Percentiles rank a stretch among this genome's conserved stretches.
These are phyloP conservation scores for Zarea fungicola DNA, from an alignment of 2,329 filamentous ascomycete species.

Conservation along the genomic window DNA sequence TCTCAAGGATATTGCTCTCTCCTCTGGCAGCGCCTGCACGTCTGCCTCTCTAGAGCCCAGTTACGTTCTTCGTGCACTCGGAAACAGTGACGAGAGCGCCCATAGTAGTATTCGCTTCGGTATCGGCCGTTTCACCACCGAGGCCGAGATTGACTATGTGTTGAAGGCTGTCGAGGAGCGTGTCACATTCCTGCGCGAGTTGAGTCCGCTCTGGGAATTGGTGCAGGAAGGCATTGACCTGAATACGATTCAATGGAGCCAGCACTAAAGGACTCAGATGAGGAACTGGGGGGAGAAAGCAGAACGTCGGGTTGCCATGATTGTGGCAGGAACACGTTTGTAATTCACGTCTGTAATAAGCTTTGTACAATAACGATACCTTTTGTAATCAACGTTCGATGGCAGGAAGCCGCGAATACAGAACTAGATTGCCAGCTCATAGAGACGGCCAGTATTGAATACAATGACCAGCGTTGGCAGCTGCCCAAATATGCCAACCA, in stretches of 20 bases:
- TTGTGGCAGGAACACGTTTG: slow-evolving; percentile 20
- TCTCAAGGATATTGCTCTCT: slow-evolving; percentile 93
- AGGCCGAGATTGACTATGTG: slow-evolving; percentile 94
- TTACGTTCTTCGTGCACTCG: slow-evolving; percentile 89
- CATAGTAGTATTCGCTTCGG: slow-evolving; percentile 98
- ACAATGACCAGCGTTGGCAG: neutral
- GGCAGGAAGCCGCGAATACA: slow-evolving; percentile 5
- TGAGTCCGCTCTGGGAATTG: slow-evolving; percentile 94
- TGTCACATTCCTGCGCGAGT: slow-evolving; percentile 86
- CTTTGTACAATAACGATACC: slow-evolving; percentile 25
- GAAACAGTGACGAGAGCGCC: slow-evolving; percentile 94
- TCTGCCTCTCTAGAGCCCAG: slow-evolving; percentile 94
- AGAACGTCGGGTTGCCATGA: slow-evolving; percentile 3
- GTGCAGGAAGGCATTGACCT: slow-evolving; percentile 96
- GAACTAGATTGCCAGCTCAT: neutral
- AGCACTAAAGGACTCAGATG: slow-evolving; percentile 58
- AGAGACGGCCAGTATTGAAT: neutral
- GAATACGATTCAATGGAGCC: slow-evolving; percentile 96
- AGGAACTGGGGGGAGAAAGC: slow-evolving; percentile 11
- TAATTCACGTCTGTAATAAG: slow-evolving; percentile 22
- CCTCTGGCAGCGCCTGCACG: slow-evolving; percentile 93
- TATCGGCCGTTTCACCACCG: slow-evolving; percentile 94
- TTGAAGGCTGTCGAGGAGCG: slow-evolving; percentile 87
- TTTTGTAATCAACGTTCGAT: slow-evolving; percentile 11
- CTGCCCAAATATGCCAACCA: neutral